Percentiles rank a stretch among this genome's conserved stretches.
These are phyloP conservation scores for Helichrysum umbraculigerum DNA, from an alignment of 129 eudicot species.

Conservation along the genomic window DNA sequence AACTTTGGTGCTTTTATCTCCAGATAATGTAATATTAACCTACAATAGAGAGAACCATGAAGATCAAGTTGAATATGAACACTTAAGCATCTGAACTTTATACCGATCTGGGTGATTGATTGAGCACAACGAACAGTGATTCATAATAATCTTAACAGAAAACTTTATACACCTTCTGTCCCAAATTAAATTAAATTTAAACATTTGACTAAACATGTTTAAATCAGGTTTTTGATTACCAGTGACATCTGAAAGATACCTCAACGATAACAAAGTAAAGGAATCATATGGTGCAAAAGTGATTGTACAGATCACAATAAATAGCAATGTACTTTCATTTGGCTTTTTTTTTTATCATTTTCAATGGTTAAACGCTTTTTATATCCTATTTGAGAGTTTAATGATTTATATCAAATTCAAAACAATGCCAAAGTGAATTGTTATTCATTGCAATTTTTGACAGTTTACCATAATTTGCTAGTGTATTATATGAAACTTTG, in stretches of 20 bases:
- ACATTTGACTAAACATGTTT: not conserved
- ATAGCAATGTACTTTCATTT: not conserved
- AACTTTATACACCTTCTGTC: not conserved
- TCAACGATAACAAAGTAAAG: too few species aligned
- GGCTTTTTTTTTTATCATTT: too few species aligned
- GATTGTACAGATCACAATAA: not conserved
- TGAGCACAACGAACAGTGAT: not conserved
- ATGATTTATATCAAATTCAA: not conserved
- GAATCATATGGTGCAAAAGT: not conserved
- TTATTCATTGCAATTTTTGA: not conserved
- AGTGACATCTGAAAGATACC: not conserved
- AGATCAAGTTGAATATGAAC: not conserved
- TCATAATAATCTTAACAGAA: not conserved
- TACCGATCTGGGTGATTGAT: too few species aligned
- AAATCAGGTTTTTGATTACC: not conserved
- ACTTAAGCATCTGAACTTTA: not conserved
- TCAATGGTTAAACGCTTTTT: not conserved
- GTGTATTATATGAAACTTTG: too few species aligned
- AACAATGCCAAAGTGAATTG: not conserved
- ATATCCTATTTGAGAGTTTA: not conserved
- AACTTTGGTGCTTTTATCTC: slow-evolving; percentile 34
- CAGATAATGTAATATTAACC: slow-evolving; percentile 33
- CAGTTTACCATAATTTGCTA: not conserved
- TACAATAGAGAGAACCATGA: slow-evolving; percentile 1
- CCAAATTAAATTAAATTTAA: not conserved